A percentile compares a stretch with the other conserved stretches of the same genome.
phyloP scores from a whole-genome alignment of 441 rosid species.

The Geranium incanum region DNA sequence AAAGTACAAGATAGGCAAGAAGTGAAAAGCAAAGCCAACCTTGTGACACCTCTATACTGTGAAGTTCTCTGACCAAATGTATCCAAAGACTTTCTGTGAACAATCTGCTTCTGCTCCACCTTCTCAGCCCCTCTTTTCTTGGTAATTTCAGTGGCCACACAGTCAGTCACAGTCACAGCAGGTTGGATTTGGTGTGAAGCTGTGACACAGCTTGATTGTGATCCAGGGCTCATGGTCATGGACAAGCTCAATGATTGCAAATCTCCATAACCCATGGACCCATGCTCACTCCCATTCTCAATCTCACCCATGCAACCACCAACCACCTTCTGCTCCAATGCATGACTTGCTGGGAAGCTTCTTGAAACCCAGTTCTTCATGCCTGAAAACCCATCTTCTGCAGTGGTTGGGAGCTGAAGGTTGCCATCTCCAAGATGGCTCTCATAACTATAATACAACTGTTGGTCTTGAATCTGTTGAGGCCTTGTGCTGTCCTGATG shows the following conservation, averaged over 20 bases:
- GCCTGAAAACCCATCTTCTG: neutral
- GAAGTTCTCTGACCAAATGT: conserved; percentile 98
- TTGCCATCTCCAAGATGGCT: conserved; percentile 25
- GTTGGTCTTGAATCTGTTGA: conserved; percentile 26
- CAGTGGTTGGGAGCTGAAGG: conserved; percentile 13
- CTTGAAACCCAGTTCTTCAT: conserved; percentile 41
- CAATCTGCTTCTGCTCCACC: conserved; percentile 67
- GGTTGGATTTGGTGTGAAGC: conserved; percentile 57
- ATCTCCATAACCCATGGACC: conserved; percentile 32
- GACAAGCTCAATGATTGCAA: conserved; percentile 78
- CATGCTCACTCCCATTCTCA: conserved; percentile 11
- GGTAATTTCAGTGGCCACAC: conserved; percentile 34
- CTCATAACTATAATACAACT: conserved; percentile 32
- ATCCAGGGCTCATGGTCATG: conserved; percentile 83
- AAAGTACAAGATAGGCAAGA: neutral
- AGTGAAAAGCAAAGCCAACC: conserved; percentile 30
- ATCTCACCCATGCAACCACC: conserved; percentile 24
- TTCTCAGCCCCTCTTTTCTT: conserved; percentile 80
- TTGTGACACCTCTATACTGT: conserved; percentile 93
- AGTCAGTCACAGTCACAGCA: conserved; percentile 28
- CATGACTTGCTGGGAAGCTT: conserved; percentile 30
- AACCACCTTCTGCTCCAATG: conserved; percentile 33
- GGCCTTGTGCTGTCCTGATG: conserved; percentile 28
- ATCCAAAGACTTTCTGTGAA: conserved; percentile 84
- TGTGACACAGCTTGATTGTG: conserved; percentile 81